Evolutionary conservation across 495 filamentous ascomycete species (phyloP).

Genomic region (Penicillium coffeae): DNA sequence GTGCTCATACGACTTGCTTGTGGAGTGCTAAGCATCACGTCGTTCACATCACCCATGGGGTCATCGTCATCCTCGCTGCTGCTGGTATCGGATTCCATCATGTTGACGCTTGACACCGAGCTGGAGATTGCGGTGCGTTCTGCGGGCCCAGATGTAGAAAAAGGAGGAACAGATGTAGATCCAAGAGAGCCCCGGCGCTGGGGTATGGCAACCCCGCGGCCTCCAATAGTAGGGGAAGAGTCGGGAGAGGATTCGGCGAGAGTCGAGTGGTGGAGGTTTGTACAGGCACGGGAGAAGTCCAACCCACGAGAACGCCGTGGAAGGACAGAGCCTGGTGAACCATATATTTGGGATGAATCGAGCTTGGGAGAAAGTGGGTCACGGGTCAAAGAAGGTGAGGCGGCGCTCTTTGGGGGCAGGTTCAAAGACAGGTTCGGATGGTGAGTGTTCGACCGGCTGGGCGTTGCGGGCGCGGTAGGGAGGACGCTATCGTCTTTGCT

Average conservation of each 20-base stretch:
- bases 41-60: constrained; percentile 73
- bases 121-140: constrained; percentile 75
- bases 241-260: constrained; percentile 90
- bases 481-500: constrained; percentile 81
- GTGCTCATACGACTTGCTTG: constrained; percentile 36
- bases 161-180: constrained; percentile 36
- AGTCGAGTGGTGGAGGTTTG: constrained; percentile 93
- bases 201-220: constrained; percentile 76
- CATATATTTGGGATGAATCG: constrained; percentile 77
- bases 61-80: constrained; percentile 73
- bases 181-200: constrained; percentile 49
- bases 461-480: constrained; percentile 57
- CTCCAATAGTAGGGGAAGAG: constrained; percentile 82
- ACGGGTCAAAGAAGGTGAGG: constrained; percentile 55
- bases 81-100: constrained; percentile 74
- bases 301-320: constrained; percentile 82
- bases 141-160: constrained; percentile 42
- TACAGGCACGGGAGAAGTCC: constrained; percentile 91
- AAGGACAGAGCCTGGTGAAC: constrained; percentile 76
- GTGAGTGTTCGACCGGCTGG: constrained; percentile 59
- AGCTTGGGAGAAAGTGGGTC: constrained; percentile 81
- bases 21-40: constrained; percentile 63
- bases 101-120: constrained; percentile 78
- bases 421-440: constrained; percentile 67
- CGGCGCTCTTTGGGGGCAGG: constrained; percentile 57